These are phyloP conservation scores for Medicago lupulina DNA, from an alignment of 306 rosid genomes.

Conservation along the genomic window DNA sequence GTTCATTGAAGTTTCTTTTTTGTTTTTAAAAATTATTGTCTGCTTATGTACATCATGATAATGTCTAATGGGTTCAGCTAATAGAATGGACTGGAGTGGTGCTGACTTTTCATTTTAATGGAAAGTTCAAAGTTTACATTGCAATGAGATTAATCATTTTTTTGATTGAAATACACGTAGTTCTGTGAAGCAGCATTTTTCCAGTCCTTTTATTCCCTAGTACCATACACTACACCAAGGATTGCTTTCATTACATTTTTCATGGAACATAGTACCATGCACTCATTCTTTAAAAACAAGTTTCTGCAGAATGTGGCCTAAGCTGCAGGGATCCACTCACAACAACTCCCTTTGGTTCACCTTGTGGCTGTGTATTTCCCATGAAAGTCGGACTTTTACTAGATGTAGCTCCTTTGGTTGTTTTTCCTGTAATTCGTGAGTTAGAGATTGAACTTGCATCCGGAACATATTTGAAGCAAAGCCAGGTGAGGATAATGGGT, in stretches of 20 bases:
- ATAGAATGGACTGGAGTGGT: conserved; percentile 17
- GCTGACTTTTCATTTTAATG: background rate
- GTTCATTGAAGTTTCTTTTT: conserved; percentile 35
- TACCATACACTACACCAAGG: conserved; percentile 15
- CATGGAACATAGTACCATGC: conserved; percentile 19
- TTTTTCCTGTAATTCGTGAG: conserved; percentile 79
- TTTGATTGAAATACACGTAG: conserved; percentile 7
- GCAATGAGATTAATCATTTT: conserved; percentile 10
- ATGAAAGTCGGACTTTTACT: conserved; percentile 83
- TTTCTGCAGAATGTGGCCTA: conserved; percentile 77
- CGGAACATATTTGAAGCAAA: conserved; percentile 84
- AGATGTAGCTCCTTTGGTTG: conserved; percentile 73
- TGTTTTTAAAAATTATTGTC: conserved; percentile 4
- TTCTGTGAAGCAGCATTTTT: conserved; percentile 10
- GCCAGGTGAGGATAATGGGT: conserved; percentile 97
- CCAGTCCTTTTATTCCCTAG: conserved; percentile 4
- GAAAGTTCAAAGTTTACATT: conserved; percentile 23
- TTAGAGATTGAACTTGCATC: conserved; percentile 88
- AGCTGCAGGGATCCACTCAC: conserved; percentile 81
- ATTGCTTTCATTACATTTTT: conserved; percentile 7
- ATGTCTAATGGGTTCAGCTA: conserved; percentile 24
- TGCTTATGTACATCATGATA: conserved; percentile 11
- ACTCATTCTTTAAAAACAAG: conserved; percentile 34
- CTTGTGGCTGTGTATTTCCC: conserved; percentile 96
- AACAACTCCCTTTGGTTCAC: conserved; percentile 84